Evolutionary conservation across 2,329 filamentous ascomycete genomes (phyloP), one percentile per base, ranked within the genome.

Genomic region (Sclerotinia subarctica): DNA sequence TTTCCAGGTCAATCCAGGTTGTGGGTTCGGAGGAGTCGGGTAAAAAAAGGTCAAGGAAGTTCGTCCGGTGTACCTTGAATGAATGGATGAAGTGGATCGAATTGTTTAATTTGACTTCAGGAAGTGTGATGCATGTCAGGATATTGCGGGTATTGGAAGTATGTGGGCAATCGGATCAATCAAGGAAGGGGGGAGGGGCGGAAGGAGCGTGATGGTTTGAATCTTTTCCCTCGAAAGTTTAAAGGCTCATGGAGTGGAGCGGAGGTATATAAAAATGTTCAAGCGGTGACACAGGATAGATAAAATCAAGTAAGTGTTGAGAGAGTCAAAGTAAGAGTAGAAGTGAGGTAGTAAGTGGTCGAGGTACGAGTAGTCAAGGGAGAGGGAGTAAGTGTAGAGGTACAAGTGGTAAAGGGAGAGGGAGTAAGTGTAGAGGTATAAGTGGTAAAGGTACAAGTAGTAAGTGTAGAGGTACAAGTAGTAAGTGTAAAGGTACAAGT

Each of bases 31-130:
- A 64, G 49, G 26, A 64, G 49, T 64, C 47, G 32, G 47, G 47
- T 52, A 64, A 42, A 42, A 42, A 42, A 64, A 49, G 49, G 49
- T 53, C 49, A 44, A 53, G 60, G 47, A 42, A 53, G 60, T 29
- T 54, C 60, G 29, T 64, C 53, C 35, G 60, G 47, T 38, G 60
- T 64, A 64, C 49, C 42, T 64, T 52, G 32, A 38, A 64, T 65
- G 51, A 24, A 19, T 32, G 24, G 44, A 32, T 57, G 35, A 35
- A 46, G 49, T 42, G 52, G 58, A 62, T 62, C 46, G 58, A 35
- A 38, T 51, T 62, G 58, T 62, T 62, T 51, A 62, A 62, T 62
- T 62, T 62, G 58, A 62, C 44, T 62, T 62, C 58, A 49, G 46
- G 21, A 51, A 62, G 58, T 62, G 32, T 49, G 21, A 51, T 62